Evolutionary conservation across 768 basidiomycete genomes (phyloP), one percentile per base, ranked within the genome.

Genomic region (Myochromella boudieri): DNA sequence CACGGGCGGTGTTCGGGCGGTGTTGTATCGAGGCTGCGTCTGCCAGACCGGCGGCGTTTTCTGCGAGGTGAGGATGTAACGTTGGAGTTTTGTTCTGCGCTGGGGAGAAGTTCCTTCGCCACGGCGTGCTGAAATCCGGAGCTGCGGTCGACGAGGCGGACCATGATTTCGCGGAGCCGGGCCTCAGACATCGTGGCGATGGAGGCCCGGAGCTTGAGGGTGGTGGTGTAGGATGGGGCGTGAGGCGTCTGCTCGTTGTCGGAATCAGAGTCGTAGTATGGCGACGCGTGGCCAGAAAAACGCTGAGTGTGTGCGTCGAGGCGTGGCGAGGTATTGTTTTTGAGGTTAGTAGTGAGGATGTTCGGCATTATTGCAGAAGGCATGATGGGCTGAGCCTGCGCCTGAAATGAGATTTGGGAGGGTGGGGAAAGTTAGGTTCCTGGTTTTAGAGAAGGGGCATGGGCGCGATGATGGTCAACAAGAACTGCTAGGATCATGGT

Each of bases 61-160:
- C 44, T 51, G 32, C 45, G 52, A 2, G 41, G 44, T 20, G 45
- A 52, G 26, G 45, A 14, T 44, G 57, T 29, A 34, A 46, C 11
- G 47, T 44, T 21, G 37, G 20, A 12, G 42, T 6, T 18, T 17
- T 34, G 3, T 20, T 3, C 15, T 4, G 24, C 7, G n/a, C 20
- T 24, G 20, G 39, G 15, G 29, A 60, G 44, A 38, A 77, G 58
- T 52, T 75, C 72, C 44, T 64, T 67, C 33, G 61, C 65, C 25
- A 78, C 59, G 2, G 69, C 71, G 17, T 64, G 65, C 41, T 68
- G 65, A 45, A 76, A 67, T 12, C 55, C 60, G 0, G 68, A 64
- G 46, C 63, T 63, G 20, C 53, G 57, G 18, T 63, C 61, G 1
- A 69, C 68, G 4, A 77, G 61, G 41, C 65, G 69, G 32, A 67